A percentile compares a stretch with the other conserved stretches of the same genome.
These are phyloP conservation scores for Leptographium galeiforme DNA, from an alignment of 2,329 filamentous ascomycete species.

Conservation along the genomic window DNA sequence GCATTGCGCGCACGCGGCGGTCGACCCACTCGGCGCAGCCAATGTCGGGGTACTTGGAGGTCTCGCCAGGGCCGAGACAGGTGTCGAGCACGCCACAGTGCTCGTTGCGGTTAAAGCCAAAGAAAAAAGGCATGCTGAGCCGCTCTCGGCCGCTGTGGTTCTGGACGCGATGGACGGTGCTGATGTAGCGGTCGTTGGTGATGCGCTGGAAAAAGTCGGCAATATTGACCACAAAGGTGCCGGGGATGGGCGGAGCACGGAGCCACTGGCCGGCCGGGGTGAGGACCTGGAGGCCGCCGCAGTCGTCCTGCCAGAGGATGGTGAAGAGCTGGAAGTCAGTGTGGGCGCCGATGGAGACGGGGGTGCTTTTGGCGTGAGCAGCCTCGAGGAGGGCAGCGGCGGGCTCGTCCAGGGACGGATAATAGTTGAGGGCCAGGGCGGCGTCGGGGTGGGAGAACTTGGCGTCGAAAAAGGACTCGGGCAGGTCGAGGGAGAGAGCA, in stretches of 20 bases:
- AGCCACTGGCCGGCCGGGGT: conserved; percentile 6
- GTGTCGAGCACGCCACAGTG: conserved; percentile 13
- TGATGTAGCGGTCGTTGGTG: conserved; percentile 8
- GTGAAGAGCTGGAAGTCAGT: conserved; percentile 39
- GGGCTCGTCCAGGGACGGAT: conserved; percentile 15
- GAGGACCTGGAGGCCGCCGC: conserved; percentile 8
- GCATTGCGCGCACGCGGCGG: conserved; percentile 4
- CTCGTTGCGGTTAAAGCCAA: conserved; percentile 8
- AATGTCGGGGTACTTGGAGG: conserved; percentile 6
- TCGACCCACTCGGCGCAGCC: conserved; percentile 7
- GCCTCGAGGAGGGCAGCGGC: neutral
- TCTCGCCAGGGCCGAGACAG: conserved; percentile 5
- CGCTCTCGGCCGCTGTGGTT: conserved; percentile 7
- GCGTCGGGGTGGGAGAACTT: conserved; percentile 38
- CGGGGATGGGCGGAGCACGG: conserved; percentile 1
- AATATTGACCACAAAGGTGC: conserved; percentile 7
- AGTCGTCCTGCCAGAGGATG: conserved; percentile 7
- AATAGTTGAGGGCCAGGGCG: conserved; percentile 27
- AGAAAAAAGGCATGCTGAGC: conserved; percentile 10
- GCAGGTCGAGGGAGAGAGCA: conserved; percentile 38
- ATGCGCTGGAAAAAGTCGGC: conserved; percentile 9
- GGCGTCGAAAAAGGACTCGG: conserved; percentile 40
- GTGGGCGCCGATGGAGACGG: conserved; percentile 40
- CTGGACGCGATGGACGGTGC: conserved; percentile 8
- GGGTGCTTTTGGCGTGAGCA: conserved; percentile 10